Evolutionary conservation across 352 stramenopile genomes (phyloP), one percentile per base, ranked within the genome.

Genomic region (Thalassiosira exigua): DNA sequence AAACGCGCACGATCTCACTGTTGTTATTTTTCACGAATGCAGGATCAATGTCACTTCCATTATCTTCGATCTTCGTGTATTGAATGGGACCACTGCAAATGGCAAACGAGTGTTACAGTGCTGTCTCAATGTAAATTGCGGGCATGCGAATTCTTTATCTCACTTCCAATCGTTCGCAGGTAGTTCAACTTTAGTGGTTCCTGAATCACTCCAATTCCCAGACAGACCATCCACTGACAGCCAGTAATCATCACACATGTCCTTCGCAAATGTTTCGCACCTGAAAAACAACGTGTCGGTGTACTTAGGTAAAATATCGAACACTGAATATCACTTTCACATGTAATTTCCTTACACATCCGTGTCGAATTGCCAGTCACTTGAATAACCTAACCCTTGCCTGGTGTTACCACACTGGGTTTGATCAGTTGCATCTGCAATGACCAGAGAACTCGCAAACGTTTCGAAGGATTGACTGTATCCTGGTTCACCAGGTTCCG

Each of bases 311-410:
- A 74, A 74, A 51, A 22, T 21, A 1, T 3, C 65, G 64, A 21
- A 41, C 44, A 19, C 44, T 19, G 4, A 36, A 0, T 9, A 68
- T 50, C 26, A 75, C 58, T 51, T n/a, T n/a, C n/a, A n/a, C n/a
- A n/a, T n/a, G n/a, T n/a, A n/a, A n/a, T 52, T 3, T 24, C 48
- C 1, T 17, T 54, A 68, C 2, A 75, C 54, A 36, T 75, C 66
- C 12, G 66, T 68, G 44, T 75, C 66, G 52, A 60, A 75, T 17
- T 52, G 39, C 32, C 59, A 21, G 21, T 75, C 66, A 36, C 4
- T 14, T 3, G 66, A 36, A 52, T 68, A 68, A 2, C 53, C 53
- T 22, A 75, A 32, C 26, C 52, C n/a, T 46, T 59, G 17, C 9
- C 66, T 52, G 26, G 27, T 41, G 19, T 75, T n/a, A 27, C 21